Evolutionary conservation across 371 early-diverging fungal genomes (phyloP).

Genomic region (Chytridiales sp.): DNA sequence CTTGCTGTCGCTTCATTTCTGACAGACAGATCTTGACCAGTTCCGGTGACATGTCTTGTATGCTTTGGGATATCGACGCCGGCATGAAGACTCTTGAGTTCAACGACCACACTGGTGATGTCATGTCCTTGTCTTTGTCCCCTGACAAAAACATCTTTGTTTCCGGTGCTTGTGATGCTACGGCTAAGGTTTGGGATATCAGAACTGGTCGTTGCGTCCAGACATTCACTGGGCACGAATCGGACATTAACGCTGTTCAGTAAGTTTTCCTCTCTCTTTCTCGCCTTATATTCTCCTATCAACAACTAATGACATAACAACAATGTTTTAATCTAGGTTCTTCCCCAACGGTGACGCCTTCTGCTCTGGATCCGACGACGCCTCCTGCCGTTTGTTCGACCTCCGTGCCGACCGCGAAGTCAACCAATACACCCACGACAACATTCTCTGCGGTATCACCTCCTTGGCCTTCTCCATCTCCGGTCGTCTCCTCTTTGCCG

Average conservation of each 20-base stretch:
- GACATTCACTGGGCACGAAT: constrained; percentile 95
- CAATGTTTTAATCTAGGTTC: constrained; percentile 58
- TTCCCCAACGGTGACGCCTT: constrained; percentile 97
- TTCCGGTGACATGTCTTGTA: constrained; percentile 97
- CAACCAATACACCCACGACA: constrained; percentile 91
- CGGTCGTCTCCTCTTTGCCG: constrained; percentile 93
- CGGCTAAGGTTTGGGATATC: constrained; percentile 98
- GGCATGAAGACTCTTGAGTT: constrained; percentile 93
- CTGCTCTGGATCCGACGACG: constrained; percentile 97
- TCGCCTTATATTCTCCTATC: constrained; percentile 8
- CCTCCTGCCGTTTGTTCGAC: constrained; percentile 94
- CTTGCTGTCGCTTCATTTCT: constrained; percentile 92
- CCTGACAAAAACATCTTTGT: constrained; percentile 94
- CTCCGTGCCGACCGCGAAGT: constrained; percentile 95
- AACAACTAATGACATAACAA: neutral
- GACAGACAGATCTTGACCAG: constrained; percentile 93
- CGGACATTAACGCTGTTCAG: constrained; percentile 97
- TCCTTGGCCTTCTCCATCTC: constrained; percentile 93
- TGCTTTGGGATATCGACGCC: constrained; percentile 98
- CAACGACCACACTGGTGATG: constrained; percentile 97
- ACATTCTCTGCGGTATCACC: constrained; percentile 93
- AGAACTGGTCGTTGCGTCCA: constrained; percentile 92
- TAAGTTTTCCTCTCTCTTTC: constrained; percentile 45
- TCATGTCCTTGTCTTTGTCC: constrained; percentile 88
- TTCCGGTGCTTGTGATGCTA: constrained; percentile 95